Evolutionary conservation across 2,329 filamentous ascomycete genomes (phyloP), one percentile per base, ranked within the genome.

Genomic region (Phaeosphaeriaceae sp.): DNA sequence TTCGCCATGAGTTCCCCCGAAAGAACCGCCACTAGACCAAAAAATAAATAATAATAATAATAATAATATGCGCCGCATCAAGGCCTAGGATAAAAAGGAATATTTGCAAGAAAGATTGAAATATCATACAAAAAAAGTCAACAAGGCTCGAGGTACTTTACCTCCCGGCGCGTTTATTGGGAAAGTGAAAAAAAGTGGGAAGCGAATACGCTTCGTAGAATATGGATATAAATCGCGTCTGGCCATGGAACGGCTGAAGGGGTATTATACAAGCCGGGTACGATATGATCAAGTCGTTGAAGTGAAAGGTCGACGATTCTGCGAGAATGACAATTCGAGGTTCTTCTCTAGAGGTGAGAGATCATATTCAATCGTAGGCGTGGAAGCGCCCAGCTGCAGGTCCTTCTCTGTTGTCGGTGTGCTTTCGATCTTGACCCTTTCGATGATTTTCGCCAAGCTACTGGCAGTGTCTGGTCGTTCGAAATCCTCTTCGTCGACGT

Each of bases 401-500:
- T 72, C 63, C 48, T 74, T 74, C 38, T 78, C 75, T 1, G 58
- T 61, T 8, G 68, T 76, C 1, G 77, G 77, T 2, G 77, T 80
- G 18, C 70, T 76, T 20, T 79, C 77, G 26, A 74, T 63, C 30
- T 72, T 76, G 35, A 79, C 76, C 42, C 72, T 73, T 40, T 79
- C 76, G 43, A 77, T 66, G 3, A 77, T 67, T 46, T 68, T 75
- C 32, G 66, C 67, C n/a, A 79, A 56, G 52, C 71, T 76, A 1
- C 58, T 67, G 5, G 74, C 71, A 9, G 70, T 73, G 13, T 70
- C 67, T 3, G 77, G 77, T 2, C 77, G 65, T 44, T 79, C 76
- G 37, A 75, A 77, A 9, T 76, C 72, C 52, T 79, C 77, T 37
- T 79, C 77, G 38, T 77, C 73, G 4, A 78, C 71, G 13, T 77